Evolutionary conservation across 495 filamentous ascomycete genomes (phyloP).

Genomic region (Haplographium delicatum): DNA sequence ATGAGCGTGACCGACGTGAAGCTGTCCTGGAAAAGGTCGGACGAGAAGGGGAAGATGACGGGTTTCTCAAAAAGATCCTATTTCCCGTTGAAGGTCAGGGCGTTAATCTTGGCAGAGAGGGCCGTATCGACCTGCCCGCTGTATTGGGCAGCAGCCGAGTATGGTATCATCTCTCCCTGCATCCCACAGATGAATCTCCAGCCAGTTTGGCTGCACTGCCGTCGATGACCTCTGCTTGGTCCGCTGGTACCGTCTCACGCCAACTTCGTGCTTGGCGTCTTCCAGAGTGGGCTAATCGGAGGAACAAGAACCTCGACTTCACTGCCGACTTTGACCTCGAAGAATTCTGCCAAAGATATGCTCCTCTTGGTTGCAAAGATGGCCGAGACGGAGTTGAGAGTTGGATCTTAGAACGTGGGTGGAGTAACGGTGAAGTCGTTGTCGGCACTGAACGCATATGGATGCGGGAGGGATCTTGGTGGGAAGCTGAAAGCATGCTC

Average conservation of each 20-base stretch:
- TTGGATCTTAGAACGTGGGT: constrained; percentile 92
- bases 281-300: constrained; percentile 92
- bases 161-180: constrained; percentile 91
- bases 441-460: constrained; percentile 87
- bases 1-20: constrained; percentile 75
- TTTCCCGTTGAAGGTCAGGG: constrained; percentile 73
- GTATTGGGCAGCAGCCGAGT: constrained; percentile 75
- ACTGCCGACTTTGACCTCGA: constrained; percentile 94
- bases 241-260: constrained; percentile 82
- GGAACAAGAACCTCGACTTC: constrained; percentile 90
- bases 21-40: constrained; percentile 80
- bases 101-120: constrained; percentile 64
- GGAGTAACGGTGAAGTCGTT: constrained; percentile 96
- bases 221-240: constrained; percentile 70
- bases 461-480: constrained; percentile 93
- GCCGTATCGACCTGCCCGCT: constrained; percentile 67
- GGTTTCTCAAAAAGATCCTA: constrained; percentile 77
- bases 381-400: constrained; percentile 91
- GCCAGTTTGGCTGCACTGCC: constrained; percentile 58
- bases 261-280: constrained; percentile 90
- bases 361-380: constrained; percentile 78
- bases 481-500: constrained; percentile 96
- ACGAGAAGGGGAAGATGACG: constrained; percentile 71
- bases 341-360: constrained; percentile 81
- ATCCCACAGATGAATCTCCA: constrained; percentile 84